Evolutionary conservation across 1,139 yeast genomes (phyloP), one percentile per base, ranked within the genome.

Genomic region (Kurtzmaniella quercitrusa): DNA sequence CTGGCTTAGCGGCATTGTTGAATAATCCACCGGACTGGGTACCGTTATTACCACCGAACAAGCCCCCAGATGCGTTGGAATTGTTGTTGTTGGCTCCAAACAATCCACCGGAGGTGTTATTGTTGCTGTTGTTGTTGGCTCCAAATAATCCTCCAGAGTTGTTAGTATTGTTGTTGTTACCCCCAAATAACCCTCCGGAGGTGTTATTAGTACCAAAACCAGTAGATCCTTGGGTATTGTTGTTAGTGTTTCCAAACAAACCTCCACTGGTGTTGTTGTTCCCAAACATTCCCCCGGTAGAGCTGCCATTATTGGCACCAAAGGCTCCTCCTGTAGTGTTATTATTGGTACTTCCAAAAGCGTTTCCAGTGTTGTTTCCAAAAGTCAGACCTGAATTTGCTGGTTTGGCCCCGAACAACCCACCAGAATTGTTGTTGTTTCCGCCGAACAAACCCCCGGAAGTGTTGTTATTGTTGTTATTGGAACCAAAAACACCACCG

Each of bases 11-110:
- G 5, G 25, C 17, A 14, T 42, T 42, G 34, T 38, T 38, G 34
- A 42, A 43, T 18, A 40, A 25, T 10, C 43, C 40, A 11, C 43
- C 41, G 19, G 48, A 34, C 45, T 51, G 10, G 27, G 42, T 27
- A 14, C 40, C 41, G 18, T 39, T 44, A 25, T 48, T 65, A 34
- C 58, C 55, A n/a, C 79, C 79, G 62, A 77, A 74, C 12, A 71
- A 53, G 2, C 75, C 66, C 12, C 70, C 59, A 34, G 55, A 50
- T 7, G 46, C 41, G 16, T 40, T 25, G 36, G 45, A 31, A 40
- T 37, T 45, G 42, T 43, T 44, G 48, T 41, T 38, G 37, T 38
- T 51, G 12, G n/a, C n/a, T n/a, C 73, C 73, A 51, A 65, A 62
- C 14, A 57, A 41, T 1, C 60, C 59, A 29, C 60, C 57, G 23